Evolutionary conservation across 2,329 filamentous ascomycete genomes (phyloP).

Genomic region (Tolypocladium cylindrosporum): DNA sequence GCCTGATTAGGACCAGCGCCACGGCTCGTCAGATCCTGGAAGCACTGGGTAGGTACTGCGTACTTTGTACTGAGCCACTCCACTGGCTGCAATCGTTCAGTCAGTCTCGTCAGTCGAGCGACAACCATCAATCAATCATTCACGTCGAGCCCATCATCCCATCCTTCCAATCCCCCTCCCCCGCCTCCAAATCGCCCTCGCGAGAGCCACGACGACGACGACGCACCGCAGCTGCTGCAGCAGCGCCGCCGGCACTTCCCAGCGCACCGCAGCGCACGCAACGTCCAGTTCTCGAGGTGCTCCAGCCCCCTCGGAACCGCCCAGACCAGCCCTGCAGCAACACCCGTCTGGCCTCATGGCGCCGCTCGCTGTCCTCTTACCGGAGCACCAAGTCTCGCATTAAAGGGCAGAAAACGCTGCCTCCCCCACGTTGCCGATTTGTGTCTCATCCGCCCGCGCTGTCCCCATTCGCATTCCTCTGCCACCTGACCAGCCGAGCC

Average conservation of each 20-base stretch:
- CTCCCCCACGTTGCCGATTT: background rate
- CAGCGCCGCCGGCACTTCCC: background rate
- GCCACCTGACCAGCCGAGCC: background rate
- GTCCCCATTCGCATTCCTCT: background rate
- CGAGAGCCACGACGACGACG: background rate
- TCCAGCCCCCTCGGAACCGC: background rate
- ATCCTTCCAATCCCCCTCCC: background rate
- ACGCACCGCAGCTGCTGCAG: background rate
- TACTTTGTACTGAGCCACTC: background rate
- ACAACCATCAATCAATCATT: background rate
- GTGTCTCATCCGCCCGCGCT: background rate
- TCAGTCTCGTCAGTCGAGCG: background rate
- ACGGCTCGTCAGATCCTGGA: background rate
- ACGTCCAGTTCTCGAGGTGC: background rate
- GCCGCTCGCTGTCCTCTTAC: conserved; percentile 1
- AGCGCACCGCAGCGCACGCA: background rate
- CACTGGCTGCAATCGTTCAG: background rate
- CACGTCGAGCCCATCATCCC: background rate
- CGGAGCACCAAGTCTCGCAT: conserved; percentile 5
- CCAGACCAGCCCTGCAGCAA: background rate
- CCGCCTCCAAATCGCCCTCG: background rate
- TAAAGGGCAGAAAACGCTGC: conserved; percentile 1
- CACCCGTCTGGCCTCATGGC: conserved; percentile 4
- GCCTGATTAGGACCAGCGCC: background rate
- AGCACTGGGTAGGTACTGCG: background rate